Evolutionary conservation across 371 early-diverging fungal species (phyloP), one percentile per base, ranked within the genome.

Genomic region (Mortierella polycephala): DNA sequence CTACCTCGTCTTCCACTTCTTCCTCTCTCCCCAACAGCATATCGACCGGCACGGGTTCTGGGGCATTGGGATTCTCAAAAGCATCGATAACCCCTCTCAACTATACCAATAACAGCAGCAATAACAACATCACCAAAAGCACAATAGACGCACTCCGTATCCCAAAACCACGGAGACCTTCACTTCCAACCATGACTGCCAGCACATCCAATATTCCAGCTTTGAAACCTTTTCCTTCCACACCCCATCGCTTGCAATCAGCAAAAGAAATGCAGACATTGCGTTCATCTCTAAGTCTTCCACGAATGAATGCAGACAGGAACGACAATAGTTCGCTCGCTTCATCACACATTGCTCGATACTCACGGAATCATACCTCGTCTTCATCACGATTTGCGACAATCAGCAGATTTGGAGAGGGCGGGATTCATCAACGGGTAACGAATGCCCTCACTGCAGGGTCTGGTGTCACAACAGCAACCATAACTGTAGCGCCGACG

Each of bases 161-260:
- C 44, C 55, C 61, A 57, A 71, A 67, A 60, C 45, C 66, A 41
- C 77, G 71, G 30, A 67, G 77, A 42, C 77, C 77, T 9, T 71
- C 77, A 10, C 53, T 76, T 16, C 77, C 71, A 10, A 60, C 6
- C 52, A 41, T 67, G 16, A 47, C 70, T 11, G 54, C 61, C 42
- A 58, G 54, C 55, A 51, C 67, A 4, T 69, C 68, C 30, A 20
- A 20, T 41, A 54, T 61, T 7, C 69, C 64, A 1, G 57, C 46
- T 7, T 68, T 64, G 18, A 62, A 56, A 30, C 16, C 66, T 20
- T 10, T 21, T 6, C 18, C 49, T 30, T 16, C 45, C 3, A 39
- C 59, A n/a, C 46, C 64, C 23, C 56, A 62, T 11, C 71, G 30
- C 41, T 18, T 60, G 8, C 71, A 56, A 20, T 64, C 64, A 21